These are phyloP conservation scores for Pisolithus marmoratus DNA, from an alignment of 768 basidiomycete genomes.

Conservation along the genomic window DNA sequence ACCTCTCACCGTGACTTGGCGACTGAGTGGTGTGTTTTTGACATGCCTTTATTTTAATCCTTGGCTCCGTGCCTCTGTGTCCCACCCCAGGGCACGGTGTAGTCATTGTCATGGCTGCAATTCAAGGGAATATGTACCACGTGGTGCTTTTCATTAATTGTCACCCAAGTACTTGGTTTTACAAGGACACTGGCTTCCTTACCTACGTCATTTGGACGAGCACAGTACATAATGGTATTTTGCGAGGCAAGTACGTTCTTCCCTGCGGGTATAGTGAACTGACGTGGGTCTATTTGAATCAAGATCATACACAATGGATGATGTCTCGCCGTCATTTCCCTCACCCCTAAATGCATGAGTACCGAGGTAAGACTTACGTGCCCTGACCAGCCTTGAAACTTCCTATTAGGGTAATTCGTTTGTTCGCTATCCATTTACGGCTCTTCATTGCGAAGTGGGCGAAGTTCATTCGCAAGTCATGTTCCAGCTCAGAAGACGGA, in stretches of 20 bases:
- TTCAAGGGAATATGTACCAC: conserved; percentile 6
- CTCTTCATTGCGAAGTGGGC: conserved; percentile 19
- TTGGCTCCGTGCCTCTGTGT: conserved; percentile 10
- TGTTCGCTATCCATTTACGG: conserved; percentile 31
- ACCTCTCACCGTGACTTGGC: background rate
- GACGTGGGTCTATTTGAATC: conserved; percentile 8
- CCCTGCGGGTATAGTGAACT: conserved; percentile 18
- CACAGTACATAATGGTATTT: conserved; percentile 9
- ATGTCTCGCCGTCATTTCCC: conserved; percentile 22
- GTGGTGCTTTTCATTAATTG: conserved; percentile 7
- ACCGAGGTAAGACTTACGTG: conserved; percentile 29
- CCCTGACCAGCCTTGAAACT: conserved; percentile 31
- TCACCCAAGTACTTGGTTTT: conserved; percentile 12
- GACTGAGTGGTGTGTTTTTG: background rate
- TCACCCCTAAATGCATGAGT: conserved; percentile 24
- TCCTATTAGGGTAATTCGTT: conserved; percentile 31
- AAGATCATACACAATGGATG: conserved; percentile 12
- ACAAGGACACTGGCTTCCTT: conserved; percentile 17
- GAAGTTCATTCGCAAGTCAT: conserved; percentile 17
- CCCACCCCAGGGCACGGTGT: conserved; percentile 6
- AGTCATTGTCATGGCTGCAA: conserved; percentile 2
- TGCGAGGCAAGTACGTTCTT: conserved; percentile 11
- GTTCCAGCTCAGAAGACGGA: conserved; percentile 31
- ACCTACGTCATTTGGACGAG: conserved; percentile 8
- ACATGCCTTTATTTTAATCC: conserved; percentile 4